These are phyloP conservation scores for Lagerstroemia speciosa DNA, from an alignment of 345 rosid genomes.

Conservation along the genomic window DNA sequence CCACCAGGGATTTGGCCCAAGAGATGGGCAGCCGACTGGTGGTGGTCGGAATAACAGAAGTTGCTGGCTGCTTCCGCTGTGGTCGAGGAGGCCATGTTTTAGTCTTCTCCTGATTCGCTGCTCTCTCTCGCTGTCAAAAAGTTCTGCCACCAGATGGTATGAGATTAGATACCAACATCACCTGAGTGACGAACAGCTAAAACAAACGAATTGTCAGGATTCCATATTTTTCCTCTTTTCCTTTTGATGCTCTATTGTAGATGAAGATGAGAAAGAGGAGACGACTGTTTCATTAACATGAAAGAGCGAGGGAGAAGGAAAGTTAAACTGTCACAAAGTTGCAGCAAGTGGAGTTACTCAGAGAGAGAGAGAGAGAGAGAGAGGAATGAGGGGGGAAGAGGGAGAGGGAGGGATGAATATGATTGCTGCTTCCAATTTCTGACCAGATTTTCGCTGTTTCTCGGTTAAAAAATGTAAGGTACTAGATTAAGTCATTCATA, in stretches of 20 bases:
- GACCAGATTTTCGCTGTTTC: background rate
- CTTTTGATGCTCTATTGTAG: background rate
- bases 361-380: background rate
- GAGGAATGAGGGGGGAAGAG: too few species aligned
- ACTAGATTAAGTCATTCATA: too few species aligned
- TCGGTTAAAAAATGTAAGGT: background rate
- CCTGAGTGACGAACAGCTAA: background rate
- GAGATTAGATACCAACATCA: background rate
- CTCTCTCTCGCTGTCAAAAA: too few species aligned
- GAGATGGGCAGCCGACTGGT: conserved; percentile 23
- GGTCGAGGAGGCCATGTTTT: conserved; percentile 22
- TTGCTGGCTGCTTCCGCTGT: conserved; percentile 12
- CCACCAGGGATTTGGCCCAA: conserved; percentile 14
- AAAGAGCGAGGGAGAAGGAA: conserved; percentile 11
- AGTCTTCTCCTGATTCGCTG: background rate
- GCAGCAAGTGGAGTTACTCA: conserved; percentile 11
- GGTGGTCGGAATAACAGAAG: conserved; percentile 50
- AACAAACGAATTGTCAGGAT: background rate
- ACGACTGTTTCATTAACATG: background rate
- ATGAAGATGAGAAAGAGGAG: background rate
- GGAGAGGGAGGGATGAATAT: background rate
- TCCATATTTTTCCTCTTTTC: background rate
- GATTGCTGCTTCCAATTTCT: background rate
- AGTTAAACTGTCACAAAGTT: background rate
- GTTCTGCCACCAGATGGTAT: too few species aligned